Conservation (phyloP, 2,329 filamentous ascomycete genomes). For the Hypocreales sp. region DNA sequence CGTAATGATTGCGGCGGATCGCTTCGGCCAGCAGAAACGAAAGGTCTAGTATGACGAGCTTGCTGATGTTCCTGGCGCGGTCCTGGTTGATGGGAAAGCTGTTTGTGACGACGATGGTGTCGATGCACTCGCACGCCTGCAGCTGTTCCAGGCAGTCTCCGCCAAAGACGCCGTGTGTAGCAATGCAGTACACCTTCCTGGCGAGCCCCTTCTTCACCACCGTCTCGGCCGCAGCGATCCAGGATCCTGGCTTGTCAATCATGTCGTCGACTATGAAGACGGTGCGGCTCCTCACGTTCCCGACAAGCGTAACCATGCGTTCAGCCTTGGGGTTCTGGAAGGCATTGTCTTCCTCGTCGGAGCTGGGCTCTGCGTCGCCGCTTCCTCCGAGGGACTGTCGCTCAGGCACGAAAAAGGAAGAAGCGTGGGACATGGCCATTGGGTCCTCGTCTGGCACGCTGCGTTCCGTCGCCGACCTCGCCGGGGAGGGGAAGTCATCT, state of each 20-base stretch:
- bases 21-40: conserved; percentile 81
- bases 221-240: conserved; percentile 94
- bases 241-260: conserved; percentile 93
- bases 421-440: conserved; percentile 68
- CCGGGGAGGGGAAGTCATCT: conserved; percentile 75
- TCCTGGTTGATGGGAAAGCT: conserved; percentile 81
- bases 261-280: conserved; percentile 97
- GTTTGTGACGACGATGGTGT: conserved; percentile 90
- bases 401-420: conserved; percentile 60
- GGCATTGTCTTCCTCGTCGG: conserved; percentile 89
- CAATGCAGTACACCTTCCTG: conserved; percentile 93
- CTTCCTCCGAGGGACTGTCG: conserved; percentile 63
- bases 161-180: conserved; percentile 89
- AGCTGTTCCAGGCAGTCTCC: conserved; percentile 80
- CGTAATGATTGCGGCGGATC: conserved; percentile 91
- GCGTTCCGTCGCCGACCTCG: conserved; percentile 52
- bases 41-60: conserved; percentile 80
- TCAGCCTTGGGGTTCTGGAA: conserved; percentile 68
- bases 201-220: conserved; percentile 86
- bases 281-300: conserved; percentile 73
- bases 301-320: conserved; percentile 94
- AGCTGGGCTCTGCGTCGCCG: conserved; percentile 65
- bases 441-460: conserved; percentile 57
- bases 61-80: conserved; percentile 54
- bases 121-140: conserved; percentile 83